Evolutionary conservation across 495 filamentous ascomycete genomes (phyloP), one percentile per base, ranked within the genome.

Genomic region (Chaetomium fimeti): DNA sequence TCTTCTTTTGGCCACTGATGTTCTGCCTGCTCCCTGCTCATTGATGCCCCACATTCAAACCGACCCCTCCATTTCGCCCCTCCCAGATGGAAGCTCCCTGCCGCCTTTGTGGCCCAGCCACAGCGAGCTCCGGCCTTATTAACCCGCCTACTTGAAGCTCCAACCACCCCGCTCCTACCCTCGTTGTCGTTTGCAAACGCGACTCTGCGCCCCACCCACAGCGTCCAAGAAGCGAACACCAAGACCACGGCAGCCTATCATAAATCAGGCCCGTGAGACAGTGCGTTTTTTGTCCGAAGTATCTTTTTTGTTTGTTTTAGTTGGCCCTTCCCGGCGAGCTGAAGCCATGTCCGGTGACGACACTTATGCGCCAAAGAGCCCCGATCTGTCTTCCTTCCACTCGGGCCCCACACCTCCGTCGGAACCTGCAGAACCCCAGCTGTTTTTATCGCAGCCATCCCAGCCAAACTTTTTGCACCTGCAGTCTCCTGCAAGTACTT

Each of bases 341-440:
- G 56, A 62, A 62, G 71, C 63, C 69, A 82, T 81, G 79, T 78
- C 78, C 48, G 75, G 68, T 62, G 78, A 76, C 64, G 76, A 70
- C 66, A 71, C 74, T 57, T 85, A 84, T 74, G 82, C 81, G 67
- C 83, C 83, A 65, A 81, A 79, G 74, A 83, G 81, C 60, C 83
- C 83, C 65, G 83, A 84, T 71, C 77, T 85, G 62, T 83, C 81
- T 28, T 78, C 76, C 57, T 81, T 84, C 61, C 78, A 80, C 62
- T 74, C 80, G 52, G 67, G 63, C 68, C 67, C 72, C 69, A 71
- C 69, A 43, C 53, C 69, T 18, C 58, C 57, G 52, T 64, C 71
- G 55, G 45, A 66, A 48, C 62, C 70, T 47, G 20, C 66, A 64
- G 69, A 75, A 60, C 57, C 61, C 22, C 58, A 69, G 57, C 47